Percentiles rank a stretch among this genome's conserved stretches.
phyloP scores from a whole-genome alignment of 129 eudicot genomes.

The Smallanthus sonchifolius region DNA sequence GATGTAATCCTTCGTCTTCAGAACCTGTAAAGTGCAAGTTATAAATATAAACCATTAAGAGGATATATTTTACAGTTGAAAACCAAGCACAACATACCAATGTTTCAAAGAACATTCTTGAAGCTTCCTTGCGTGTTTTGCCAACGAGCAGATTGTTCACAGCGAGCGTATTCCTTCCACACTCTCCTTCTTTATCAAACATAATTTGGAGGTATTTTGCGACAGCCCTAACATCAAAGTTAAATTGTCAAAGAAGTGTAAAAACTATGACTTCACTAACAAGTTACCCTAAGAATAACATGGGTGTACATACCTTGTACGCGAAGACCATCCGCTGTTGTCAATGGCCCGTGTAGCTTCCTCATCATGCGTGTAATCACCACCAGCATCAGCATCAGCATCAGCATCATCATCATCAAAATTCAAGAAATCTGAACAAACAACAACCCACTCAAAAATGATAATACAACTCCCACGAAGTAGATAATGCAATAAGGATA shows the following conservation, averaged over 20 bases:
- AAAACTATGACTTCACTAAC: neutral
- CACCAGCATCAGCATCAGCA: constrained; percentile 63
- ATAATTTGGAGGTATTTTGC: constrained; percentile 87
- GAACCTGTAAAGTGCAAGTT: constrained; percentile 49
- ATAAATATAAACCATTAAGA: neutral
- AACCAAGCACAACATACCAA: constrained; percentile 35
- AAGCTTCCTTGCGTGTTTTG: constrained; percentile 90
- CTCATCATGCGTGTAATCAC: constrained; percentile 50
- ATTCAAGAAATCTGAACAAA: constrained; percentile 66
- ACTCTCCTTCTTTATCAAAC: constrained; percentile 72
- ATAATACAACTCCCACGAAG: too few relatives aligned
- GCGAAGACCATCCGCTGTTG: constrained; percentile 95
- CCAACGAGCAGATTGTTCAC: constrained; percentile 61
- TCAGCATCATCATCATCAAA: constrained; percentile 63
- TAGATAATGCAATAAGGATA: too few relatives aligned
- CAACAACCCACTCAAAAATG: too few relatives aligned
- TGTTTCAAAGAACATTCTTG: constrained; percentile 96
- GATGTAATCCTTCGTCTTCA: constrained; percentile 82
- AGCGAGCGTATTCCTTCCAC: constrained; percentile 51
- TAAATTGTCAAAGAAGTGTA: neutral
- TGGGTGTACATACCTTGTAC: constrained; percentile 58
- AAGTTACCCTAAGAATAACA: neutral
- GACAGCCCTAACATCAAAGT: constrained; percentile 57
- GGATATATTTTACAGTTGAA: neutral
- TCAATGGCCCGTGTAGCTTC: constrained; percentile 53